Base-by-base conservation (phyloP, 495 filamentous ascomycete genomes). In the Ramalina peruviana region DNA sequence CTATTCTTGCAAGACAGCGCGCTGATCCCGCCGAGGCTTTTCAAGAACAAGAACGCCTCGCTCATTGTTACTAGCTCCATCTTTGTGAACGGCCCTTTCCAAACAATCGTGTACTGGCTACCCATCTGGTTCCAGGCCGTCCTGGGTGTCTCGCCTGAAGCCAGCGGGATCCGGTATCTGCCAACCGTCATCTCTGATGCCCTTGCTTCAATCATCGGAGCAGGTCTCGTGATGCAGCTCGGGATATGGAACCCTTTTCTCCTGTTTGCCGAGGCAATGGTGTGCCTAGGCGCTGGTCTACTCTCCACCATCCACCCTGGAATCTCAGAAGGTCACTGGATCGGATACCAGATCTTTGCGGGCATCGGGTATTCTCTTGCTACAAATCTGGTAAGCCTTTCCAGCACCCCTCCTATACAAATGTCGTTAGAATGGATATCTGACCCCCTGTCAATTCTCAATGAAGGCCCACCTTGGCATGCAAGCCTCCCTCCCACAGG, bases 1-100 rank as follows among this genome's bases (percentile, higher is more conserved):
- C 54, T 48, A 30, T 56, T 52, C 9, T 54, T 60, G 38, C 68
- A 67, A 4, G 68, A 72, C 12, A 55, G 57, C 5, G 72, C 73
- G 6, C 58, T 73, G 58, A 58, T 74, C 15, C 68, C 68, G 9
- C 56, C 59, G 0, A 49, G 58, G n/a, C 54, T 70, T 16, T 43
- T 61, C 20, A 39, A 50, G n/a, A 50, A 69, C 42, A 54, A 62
- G 16, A 69, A 60, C 21, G 51, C 71, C 3, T 58, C 52, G 23
- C 60, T 65, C 51, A 54, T 57, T 16, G 54, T 56, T 27, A 21
- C 11, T 40, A 51, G 45, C 26, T 40, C 49, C 16, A 20, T 58
- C 15, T 30, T 52, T n/a, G 6, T 43, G 3, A 43, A 41, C 16
- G 33, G 45, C 3, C 42, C 51, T 9, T 48, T 53, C 12, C 48